A percentile compares a stretch with the other conserved stretches of the same genome.
phyloP scores from a whole-genome alignment of 208 protist species.

The Acanthamoeba lenticulata region DNA sequence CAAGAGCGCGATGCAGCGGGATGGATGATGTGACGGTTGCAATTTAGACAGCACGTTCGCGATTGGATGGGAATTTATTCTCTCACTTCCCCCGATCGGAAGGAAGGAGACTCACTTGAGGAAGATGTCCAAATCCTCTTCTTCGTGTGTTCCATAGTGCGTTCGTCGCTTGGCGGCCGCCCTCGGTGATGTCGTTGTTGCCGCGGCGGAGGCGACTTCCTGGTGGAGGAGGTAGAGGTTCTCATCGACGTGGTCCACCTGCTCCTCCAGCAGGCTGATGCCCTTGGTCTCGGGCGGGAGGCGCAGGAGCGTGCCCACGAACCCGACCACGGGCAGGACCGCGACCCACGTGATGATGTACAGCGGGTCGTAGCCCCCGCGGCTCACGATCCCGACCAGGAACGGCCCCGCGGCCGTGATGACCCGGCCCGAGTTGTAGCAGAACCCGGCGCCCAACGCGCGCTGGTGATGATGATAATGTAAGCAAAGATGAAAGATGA shows the following conservation, averaged over 20 bases:
- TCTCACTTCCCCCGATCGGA: no score
- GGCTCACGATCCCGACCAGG: slow-evolving; percentile 1
- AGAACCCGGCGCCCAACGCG: slow-evolving; percentile 23
- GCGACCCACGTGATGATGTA: slow-evolving; percentile 57
- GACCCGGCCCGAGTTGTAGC: slow-evolving; percentile 56
- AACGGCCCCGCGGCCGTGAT: slow-evolving; percentile 44
- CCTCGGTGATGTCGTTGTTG: no score
- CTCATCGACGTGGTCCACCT: background rate
- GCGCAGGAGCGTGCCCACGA: background rate
- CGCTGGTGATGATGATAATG: background rate
- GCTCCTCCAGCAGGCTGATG: background rate
- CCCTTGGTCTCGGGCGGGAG: slow-evolving; percentile 21
- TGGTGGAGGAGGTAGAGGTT: background rate
- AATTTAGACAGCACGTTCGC: no score
- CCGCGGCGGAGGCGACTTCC: background rate
- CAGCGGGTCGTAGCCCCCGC: slow-evolving; percentile 27
- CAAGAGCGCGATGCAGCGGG: no score
- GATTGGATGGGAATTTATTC: no score
- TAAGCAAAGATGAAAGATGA: background rate
- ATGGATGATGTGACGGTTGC: no score
- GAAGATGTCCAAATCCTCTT: slow-evolving; percentile 14
- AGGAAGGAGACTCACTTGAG: background rate
- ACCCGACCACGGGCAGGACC: slow-evolving; percentile 18
- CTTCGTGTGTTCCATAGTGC: no score
- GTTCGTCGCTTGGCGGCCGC: no score